A percentile compares a stretch with the other conserved stretches of the same genome.
Evolutionary conservation across 2,329 filamentous ascomycete genomes (phyloP).

Genomic region (Myriosclerotinia curreyana): DNA sequence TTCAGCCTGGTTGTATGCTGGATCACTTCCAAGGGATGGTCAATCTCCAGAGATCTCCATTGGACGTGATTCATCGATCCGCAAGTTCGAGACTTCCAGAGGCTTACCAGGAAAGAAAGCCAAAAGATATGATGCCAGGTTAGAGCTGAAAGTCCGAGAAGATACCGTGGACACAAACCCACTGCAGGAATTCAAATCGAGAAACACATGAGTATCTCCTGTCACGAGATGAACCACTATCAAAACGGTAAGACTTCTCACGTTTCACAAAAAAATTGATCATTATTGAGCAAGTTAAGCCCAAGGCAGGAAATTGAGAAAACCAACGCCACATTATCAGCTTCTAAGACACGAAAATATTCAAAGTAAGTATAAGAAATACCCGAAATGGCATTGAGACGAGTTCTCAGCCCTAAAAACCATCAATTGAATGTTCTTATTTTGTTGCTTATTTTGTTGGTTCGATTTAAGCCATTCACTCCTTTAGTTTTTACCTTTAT

Average conservation of each 20-base stretch:
- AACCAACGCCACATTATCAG: conserved; percentile 16
- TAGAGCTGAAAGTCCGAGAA: not conserved
- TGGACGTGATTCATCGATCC: not conserved
- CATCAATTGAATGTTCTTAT: not conserved
- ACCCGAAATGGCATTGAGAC: not conserved
- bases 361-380: not conserved
- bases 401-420: not conserved
- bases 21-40: not conserved
- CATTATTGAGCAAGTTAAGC: not conserved
- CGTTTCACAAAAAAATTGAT: not conserved
- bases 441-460: too few relatives aligned
- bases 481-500: conserved; percentile 13
- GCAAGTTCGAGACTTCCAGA: not conserved
- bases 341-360: not conserved
- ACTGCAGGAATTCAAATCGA: not conserved
- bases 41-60: not conserved
- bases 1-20: not conserved
- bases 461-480: conserved; percentile 1
- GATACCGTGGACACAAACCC: not conserved
- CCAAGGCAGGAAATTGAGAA: not conserved
- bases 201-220: conserved; percentile 8
- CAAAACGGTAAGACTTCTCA: not conserved
- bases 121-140: not conserved
- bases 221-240: not conserved
- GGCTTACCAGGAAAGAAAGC: not conserved